Conservation (phyloP, 2,329 filamentous ascomycete species). For the Colletotrichum higginsianum region DNA sequence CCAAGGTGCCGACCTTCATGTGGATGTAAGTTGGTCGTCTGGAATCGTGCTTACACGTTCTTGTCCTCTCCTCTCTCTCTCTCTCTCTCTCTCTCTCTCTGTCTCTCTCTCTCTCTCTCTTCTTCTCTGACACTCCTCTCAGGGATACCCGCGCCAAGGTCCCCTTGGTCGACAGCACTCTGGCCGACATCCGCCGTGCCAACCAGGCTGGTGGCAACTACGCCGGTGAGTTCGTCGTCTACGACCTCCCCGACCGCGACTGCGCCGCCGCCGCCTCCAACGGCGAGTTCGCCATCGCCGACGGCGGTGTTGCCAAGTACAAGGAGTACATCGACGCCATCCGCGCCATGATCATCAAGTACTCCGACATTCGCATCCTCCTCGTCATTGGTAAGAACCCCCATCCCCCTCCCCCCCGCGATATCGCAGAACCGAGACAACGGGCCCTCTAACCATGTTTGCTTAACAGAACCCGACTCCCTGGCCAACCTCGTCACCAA, state of each 20-base stretch:
- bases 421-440: background rate
- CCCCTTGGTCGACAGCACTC: slow-evolving; percentile 60
- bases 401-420: background rate
- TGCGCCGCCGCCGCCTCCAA: slow-evolving; percentile 71
- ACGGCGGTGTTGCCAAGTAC: slow-evolving; percentile 68
- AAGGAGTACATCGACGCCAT: slow-evolving; percentile 69
- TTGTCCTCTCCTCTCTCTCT: background rate
- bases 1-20: slow-evolving; percentile 67
- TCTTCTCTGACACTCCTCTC: slow-evolving; percentile 33
- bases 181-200: slow-evolving; percentile 59
- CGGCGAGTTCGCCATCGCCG: slow-evolving; percentile 67
- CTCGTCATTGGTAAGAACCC: slow-evolving; percentile 59
- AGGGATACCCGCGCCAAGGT: slow-evolving; percentile 67
- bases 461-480: slow-evolving; percentile 66
- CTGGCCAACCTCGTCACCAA: slow-evolving; percentile 74
- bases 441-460: slow-evolving; percentile 42
- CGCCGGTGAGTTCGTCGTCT: slow-evolving; percentile 68
- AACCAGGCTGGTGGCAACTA: slow-evolving; percentile 57
- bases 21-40: slow-evolving; percentile 59
- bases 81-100: too few species aligned
- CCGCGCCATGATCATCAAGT: slow-evolving; percentile 57
- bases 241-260: slow-evolving; percentile 72
- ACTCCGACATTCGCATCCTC: slow-evolving; percentile 60
- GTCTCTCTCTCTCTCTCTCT: too few species aligned
- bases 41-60: too few species aligned